These are phyloP conservation scores for Scheffersomyces ergatensis DNA, from an alignment of 805 yeast genomes.

Conservation along the genomic window DNA sequence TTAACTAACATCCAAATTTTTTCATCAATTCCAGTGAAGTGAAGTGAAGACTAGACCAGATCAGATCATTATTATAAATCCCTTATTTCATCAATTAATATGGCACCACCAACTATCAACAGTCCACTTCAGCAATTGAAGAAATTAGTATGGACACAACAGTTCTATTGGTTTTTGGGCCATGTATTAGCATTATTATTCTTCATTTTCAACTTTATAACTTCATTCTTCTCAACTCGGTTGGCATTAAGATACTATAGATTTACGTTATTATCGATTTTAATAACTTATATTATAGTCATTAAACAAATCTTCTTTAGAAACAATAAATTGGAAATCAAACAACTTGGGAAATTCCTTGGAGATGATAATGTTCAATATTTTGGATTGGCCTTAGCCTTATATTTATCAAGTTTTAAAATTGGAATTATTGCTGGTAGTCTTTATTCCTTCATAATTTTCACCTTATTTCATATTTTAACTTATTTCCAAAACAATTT, in stretches of 20 bases:
- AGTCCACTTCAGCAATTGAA: slow-evolving; percentile 6
- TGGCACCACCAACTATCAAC: background rate
- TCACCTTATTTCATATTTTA: slow-evolving; percentile 35
- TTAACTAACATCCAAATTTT: too few relatives aligned
- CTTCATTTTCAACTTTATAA: slow-evolving; percentile 36
- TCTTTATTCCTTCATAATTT: slow-evolving; percentile 32
- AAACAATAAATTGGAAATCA: slow-evolving; percentile 7
- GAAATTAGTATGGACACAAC: slow-evolving; percentile 41
- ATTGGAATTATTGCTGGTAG: slow-evolving; percentile 39
- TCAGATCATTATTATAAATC: background rate
- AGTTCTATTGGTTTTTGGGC: slow-evolving; percentile 70
- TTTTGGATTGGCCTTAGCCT: slow-evolving; percentile 28
- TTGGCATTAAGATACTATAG: slow-evolving; percentile 23
- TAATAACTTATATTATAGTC: slow-evolving; percentile 62
- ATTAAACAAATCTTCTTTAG: slow-evolving; percentile 54
- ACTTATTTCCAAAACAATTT: slow-evolving; percentile 37
- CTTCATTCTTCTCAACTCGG: slow-evolving; percentile 40
- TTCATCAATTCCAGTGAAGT: too few relatives aligned
- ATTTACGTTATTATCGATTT: slow-evolving; percentile 45
- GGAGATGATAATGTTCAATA: slow-evolving; percentile 44
- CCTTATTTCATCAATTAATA: background rate
- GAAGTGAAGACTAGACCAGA: too few relatives aligned
- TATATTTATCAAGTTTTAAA: slow-evolving; percentile 25
- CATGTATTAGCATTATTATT: slow-evolving; percentile 50
- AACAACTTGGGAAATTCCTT: slow-evolving; percentile 5